Base-by-base conservation (phyloP, 306 rosid species). In the Vigna unguiculata region DNA sequence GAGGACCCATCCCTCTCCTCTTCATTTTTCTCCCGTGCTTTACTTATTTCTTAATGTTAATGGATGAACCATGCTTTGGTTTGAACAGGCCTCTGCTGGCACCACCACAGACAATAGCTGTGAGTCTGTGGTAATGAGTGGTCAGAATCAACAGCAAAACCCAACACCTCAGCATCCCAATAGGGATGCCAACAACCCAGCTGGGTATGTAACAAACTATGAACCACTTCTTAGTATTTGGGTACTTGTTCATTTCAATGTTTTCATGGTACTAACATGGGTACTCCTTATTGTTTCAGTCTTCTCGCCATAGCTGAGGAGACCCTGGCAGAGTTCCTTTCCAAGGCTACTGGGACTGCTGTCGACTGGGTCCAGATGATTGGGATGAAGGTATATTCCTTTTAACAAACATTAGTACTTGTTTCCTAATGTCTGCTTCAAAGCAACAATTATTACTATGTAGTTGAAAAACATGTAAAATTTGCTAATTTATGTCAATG, bases 361-460 rank as follows among this genome's bases (percentile, higher is more conserved):
- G 97, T 95, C 89, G 92, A 95, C 97, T 95, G 98, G 98, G 98
- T 95, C 78, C 98, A 95, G 95, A 90, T 92, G 96, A 95, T 95
- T 95, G 98, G 98, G 98, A 95, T 95, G 97, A 95, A 95, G 98
- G 98, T 95, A 67, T 25, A 36, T 4, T 43, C 38, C 19, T 8
- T 16, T 46, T 19, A 10, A 30, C 17, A 2, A 58, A 9, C 19
- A 3, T 73, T 48, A 22, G 22, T 5, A 9, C 16, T 66, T 16
- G n/a, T 47, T 40, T 24, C 38, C 53, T 41, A 28, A 12, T 12
- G 2, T 43, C 13, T 21, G 6, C 6, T 9, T 25, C 3, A 8
- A 9, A 49, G 16, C 24, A 19, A 52, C 1, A 12, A 43, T 43
- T 12, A 43, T 9, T 40, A 40, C 45, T 2, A 40, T 43, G 5